Conservation (phyloP, 164 flowering plant species). For the Aristolochia californica region DNA sequence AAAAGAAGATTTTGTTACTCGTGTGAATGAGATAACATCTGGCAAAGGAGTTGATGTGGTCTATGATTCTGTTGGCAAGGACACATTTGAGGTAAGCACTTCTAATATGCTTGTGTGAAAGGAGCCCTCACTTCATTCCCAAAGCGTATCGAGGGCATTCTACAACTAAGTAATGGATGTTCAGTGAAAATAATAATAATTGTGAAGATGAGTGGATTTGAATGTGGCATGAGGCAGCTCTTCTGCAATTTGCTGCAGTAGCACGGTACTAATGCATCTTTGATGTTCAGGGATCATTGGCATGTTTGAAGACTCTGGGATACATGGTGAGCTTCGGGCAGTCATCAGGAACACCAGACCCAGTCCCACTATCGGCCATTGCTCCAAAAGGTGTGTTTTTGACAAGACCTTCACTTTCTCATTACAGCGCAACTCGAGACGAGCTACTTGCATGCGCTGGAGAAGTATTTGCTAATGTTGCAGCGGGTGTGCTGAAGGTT, state of each 20-base stretch:
- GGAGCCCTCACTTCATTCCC: too few species aligned
- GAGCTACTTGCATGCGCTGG: slow-evolving; percentile 71
- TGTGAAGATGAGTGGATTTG: background rate
- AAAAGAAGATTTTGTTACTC: slow-evolving; percentile 67
- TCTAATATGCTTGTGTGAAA: too few species aligned
- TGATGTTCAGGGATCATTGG: slow-evolving; percentile 61
- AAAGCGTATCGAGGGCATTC: too few species aligned
- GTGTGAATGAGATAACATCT: slow-evolving; percentile 39
- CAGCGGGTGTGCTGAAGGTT: slow-evolving; percentile 43
- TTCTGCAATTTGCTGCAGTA: background rate
- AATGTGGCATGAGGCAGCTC: background rate
- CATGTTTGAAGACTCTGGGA: slow-evolving; percentile 65
- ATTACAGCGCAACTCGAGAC: slow-evolving; percentile 50
- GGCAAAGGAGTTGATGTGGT: slow-evolving; percentile 21
- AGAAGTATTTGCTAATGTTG: slow-evolving; percentile 59
- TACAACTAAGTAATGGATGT: too few species aligned
- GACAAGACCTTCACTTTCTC: slow-evolving; percentile 68
- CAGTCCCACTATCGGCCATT: slow-evolving; percentile 65
- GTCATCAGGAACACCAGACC: slow-evolving; percentile 79
- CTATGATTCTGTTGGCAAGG: too few species aligned
- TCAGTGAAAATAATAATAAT: too few species aligned
- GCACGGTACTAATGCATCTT: too few species aligned
- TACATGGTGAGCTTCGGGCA: slow-evolving; percentile 86
- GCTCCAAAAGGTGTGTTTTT: slow-evolving; percentile 65
- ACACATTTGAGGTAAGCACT: too few species aligned